Base-by-base conservation (phyloP, 441 rosid genomes). In the Capsella rubella region DNA sequence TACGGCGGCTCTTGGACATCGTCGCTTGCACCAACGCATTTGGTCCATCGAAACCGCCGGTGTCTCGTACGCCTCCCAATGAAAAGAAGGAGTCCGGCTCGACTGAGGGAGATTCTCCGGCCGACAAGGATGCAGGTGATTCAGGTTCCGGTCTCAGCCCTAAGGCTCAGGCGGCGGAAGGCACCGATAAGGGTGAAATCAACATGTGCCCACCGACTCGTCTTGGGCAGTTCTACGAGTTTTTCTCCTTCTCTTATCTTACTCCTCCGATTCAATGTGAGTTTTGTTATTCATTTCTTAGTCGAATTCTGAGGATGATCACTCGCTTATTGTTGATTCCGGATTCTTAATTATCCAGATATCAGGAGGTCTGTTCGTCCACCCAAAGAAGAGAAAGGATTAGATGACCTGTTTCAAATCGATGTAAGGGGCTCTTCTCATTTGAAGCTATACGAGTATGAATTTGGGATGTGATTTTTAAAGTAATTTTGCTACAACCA, bases 361-460 rank as follows among this genome's bases (percentile, higher is more conserved):
- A 90, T 96, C 77, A 83, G 98, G 72, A 88, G 87, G 69, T 91
- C 97, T 4, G 79, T 74, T 52, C 98, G 98, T 61, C 92, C 92
- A 8, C 90, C 89, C 31, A 78, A 83, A 5, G 98, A 96, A 64
- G 97, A 93, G 63, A 90, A 89, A 79, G 84, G 86, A 37, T 87
- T 86, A 12, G 92, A 90, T 39, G 97, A 93, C 84, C 80, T 86
- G 54, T 96, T 96, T 75, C 98, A 88, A 83, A 86, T 96, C 68
- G 99, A 96, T 87, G 99, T 96, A 76, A 62, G 93, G 32, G 46
- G 34, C 32, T 55, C 70, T 55, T 71, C 50, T 70, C 35, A 10
- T 14, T 28, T 54, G n/a, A 6, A 47, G 55, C 43, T 54, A 45
- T 53, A 14, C 13, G 47, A 35, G 21, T 37, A 55, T 45, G 45